These are phyloP conservation scores for Oryza coarctata DNA, from an alignment of 176 grass and related monocot genomes.

Conservation along the genomic window DNA sequence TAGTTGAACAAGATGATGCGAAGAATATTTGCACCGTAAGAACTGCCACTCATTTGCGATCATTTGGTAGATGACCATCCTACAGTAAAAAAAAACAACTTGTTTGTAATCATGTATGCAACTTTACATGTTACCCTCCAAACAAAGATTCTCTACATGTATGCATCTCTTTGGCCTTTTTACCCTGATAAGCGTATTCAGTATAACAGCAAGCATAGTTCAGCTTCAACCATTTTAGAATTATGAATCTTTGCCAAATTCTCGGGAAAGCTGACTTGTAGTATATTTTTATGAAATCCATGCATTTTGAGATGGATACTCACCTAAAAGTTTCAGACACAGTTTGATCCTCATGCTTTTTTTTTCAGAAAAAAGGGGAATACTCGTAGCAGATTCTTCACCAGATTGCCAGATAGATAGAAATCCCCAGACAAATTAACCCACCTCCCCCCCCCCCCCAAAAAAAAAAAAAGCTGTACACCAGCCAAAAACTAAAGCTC, in stretches of 20 bases:
- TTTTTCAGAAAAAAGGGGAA: background rate
- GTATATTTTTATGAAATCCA: background rate
- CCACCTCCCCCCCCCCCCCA: too few relatives aligned
- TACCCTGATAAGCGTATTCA: background rate
- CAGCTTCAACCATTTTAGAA: background rate
- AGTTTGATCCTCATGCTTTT: background rate
- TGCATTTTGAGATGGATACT: background rate
- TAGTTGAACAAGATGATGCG: background rate
- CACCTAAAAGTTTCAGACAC: background rate
- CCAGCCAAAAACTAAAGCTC: conserved; percentile 18
- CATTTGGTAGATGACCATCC: background rate
- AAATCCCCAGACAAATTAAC: conserved; percentile 13
- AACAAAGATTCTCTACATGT: background rate
- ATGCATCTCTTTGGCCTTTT: background rate
- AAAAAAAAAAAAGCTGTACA: background rate
- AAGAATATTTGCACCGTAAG: conserved; percentile 11
- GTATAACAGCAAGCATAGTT: background rate
- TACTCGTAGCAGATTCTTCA: background rate
- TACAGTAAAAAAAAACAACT: background rate
- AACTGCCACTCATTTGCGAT: conserved; percentile 10
- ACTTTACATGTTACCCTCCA: background rate
- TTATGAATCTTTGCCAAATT: background rate
- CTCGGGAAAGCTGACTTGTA: background rate
- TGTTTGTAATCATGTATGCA: background rate
- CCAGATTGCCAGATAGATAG: background rate